These are phyloP conservation scores for Colletotrichum endophyticum DNA, from an alignment of 2,329 filamentous ascomycete genomes.

Conservation along the genomic window DNA sequence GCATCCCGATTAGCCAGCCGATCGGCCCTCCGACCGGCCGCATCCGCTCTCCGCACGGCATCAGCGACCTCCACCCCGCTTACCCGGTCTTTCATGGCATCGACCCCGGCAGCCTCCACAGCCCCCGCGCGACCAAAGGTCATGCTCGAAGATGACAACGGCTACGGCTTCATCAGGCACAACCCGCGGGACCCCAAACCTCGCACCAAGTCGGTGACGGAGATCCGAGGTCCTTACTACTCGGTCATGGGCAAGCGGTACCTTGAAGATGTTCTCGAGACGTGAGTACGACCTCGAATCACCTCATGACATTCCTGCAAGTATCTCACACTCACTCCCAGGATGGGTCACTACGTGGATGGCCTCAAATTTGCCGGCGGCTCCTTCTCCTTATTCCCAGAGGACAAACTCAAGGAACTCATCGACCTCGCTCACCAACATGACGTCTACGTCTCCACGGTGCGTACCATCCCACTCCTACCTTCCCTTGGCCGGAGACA, in stretches of 20 bases:
- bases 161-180: slow-evolving; percentile 55
- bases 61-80: background rate
- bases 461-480: slow-evolving; percentile 21
- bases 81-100: background rate
- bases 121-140: slow-evolving; percentile 8
- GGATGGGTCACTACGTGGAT: slow-evolving; percentile 58
- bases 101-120: background rate
- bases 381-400: slow-evolving; percentile 55
- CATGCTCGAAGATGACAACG: slow-evolving; percentile 53
- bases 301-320: background rate
- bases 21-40: background rate
- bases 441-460: slow-evolving; percentile 57
- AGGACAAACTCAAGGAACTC: background rate
- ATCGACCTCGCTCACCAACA: background rate
- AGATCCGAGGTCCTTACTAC: slow-evolving; percentile 62
- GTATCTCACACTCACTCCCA: slow-evolving; percentile 19
- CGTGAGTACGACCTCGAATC: slow-evolving; percentile 33
- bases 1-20: background rate
- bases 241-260: slow-evolving; percentile 58
- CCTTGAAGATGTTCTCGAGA: slow-evolving; percentile 56
- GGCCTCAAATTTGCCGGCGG: slow-evolving; percentile 61
- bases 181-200: slow-evolving; percentile 54
- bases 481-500: no score
- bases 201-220: slow-evolving; percentile 53
- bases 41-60: background rate